These are phyloP conservation scores for Gaillardinia entomophila DNA, from an alignment of 805 yeast species.

Conservation along the genomic window DNA sequence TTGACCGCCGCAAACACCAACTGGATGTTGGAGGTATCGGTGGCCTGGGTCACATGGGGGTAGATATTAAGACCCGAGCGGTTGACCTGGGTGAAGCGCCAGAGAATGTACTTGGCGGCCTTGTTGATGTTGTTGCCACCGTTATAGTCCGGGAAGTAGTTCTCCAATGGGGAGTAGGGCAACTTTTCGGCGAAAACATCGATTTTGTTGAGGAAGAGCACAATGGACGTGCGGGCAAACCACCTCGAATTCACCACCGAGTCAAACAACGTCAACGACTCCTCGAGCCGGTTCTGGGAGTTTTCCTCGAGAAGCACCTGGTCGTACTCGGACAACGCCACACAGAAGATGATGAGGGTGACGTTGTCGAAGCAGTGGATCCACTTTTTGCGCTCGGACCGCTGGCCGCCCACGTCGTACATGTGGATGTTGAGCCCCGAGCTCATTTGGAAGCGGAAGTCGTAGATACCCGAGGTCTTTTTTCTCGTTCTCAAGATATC, in stretches of 20 bases:
- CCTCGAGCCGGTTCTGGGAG: constrained; percentile 21
- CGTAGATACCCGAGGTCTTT: constrained; percentile 89
- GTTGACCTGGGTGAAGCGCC: constrained; percentile 85
- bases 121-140: constrained; percentile 88
- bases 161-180: constrained; percentile 73
- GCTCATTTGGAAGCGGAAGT: constrained; percentile 74
- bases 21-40: constrained; percentile 84
- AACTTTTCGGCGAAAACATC: constrained; percentile 86
- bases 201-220: constrained; percentile 81
- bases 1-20: constrained; percentile 81
- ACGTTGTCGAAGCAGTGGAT: constrained; percentile 94
- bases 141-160: constrained; percentile 81
- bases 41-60: constrained; percentile 93
- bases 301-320: constrained; percentile 61
- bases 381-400: constrained; percentile 96
- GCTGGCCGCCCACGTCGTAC: constrained; percentile 91
- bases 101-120: constrained; percentile 85
- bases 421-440: constrained; percentile 36
- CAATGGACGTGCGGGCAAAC: constrained; percentile 84
- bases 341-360: constrained; percentile 83
- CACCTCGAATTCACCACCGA: constrained; percentile 89
- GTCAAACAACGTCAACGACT: constrained; percentile 74
- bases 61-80: constrained; percentile 75
- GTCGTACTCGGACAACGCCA: constrained; percentile 86
- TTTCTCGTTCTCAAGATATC: constrained; percentile 85